These are phyloP conservation scores for Lomentospora prolificans DNA, from an alignment of 2,329 filamentous ascomycete genomes.

Conservation along the genomic window DNA sequence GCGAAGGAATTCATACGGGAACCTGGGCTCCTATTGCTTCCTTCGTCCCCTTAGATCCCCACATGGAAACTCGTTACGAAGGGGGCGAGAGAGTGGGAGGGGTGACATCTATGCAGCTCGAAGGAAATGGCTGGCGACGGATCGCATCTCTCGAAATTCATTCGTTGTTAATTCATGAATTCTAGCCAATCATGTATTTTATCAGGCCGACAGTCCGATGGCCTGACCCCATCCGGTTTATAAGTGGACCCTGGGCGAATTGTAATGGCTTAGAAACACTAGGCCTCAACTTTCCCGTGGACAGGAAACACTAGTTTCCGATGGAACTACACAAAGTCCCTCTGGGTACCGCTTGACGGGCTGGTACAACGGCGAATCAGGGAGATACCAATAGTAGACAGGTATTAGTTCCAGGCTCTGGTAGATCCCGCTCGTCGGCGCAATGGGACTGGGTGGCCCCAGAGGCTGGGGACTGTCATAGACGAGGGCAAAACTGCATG, in stretches of 20 bases:
- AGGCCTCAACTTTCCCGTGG: not conserved
- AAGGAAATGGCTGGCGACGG: not conserved
- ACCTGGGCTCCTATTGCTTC: too few species aligned
- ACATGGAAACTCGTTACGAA: not conserved
- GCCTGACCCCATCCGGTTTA: not conserved
- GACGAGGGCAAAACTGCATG: not conserved
- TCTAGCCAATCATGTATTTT: slow-evolving; percentile 6
- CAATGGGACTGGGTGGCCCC: not conserved
- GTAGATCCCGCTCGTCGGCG: not conserved
- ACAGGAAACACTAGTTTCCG: not conserved
- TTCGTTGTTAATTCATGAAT: slow-evolving; percentile 1
- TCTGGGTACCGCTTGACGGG: not conserved
- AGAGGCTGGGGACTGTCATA: not conserved
- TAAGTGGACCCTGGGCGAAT: not conserved
- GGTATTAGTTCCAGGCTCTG: not conserved
- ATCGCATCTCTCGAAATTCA: not conserved
- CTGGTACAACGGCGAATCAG: not conserved
- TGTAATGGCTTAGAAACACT: not conserved
- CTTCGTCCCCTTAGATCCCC: not conserved
- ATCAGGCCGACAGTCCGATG: not conserved
- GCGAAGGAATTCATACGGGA: too few species aligned
- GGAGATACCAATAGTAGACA: not conserved
- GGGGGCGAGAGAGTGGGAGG: not conserved
- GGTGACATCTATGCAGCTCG: slow-evolving; percentile 5
- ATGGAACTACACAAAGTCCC: not conserved